Base-by-base conservation (phyloP, 2,329 filamentous ascomycete genomes). In the Cryphonectria radicalis region DNA sequence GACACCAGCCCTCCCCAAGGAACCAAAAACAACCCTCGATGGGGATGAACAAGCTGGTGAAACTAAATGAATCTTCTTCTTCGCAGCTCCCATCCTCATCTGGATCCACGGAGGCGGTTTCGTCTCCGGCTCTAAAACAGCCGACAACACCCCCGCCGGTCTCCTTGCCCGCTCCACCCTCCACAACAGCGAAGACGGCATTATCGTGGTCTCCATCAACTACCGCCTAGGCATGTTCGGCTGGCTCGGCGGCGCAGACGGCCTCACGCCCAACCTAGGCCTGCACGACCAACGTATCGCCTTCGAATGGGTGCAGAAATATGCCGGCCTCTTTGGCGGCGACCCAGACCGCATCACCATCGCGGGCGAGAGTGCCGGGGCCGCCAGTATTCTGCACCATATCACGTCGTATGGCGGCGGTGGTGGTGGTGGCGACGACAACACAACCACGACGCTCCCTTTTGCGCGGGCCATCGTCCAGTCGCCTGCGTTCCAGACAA, bases 141-240 rank as follows among this genome's bases (percentile, higher is more conserved):
- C 77, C 13, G 17, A n/a, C 7, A 50, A 42, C 19, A 53, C 19
- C 59, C 70, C 70, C 19, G 70, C 70, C 43, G 70, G 68, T 35
- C 66, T 72, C 35, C 63, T 72, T n/a, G 64, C 68, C 14, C 68
- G 70, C 32, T 70, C 70, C 5, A 70, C 59, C 50, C 25, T 72
- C 1, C 35, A 70, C 25, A 55, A 55, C 0, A 74, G 76, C 17
- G 81, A 82, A 66, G 81, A 82, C 65, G 77, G 82, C 62, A 76
- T 83, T 62, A 85, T 87, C 25, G 85, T 83, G 64, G 80, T 86
- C 5, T 76, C 81, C 2, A 81, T 82, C 63, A 87, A 87, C 77
- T 87, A 88, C 73, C 80, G 85, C 22, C 76, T 85, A 3, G 84
- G 84, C 19, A 82, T 84, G 0, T 86, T 82, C 72, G 85, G 85